Evolutionary conservation across 176 grass and related monocot genomes (phyloP).

Genomic region (Thinopyrum elongatum): DNA sequence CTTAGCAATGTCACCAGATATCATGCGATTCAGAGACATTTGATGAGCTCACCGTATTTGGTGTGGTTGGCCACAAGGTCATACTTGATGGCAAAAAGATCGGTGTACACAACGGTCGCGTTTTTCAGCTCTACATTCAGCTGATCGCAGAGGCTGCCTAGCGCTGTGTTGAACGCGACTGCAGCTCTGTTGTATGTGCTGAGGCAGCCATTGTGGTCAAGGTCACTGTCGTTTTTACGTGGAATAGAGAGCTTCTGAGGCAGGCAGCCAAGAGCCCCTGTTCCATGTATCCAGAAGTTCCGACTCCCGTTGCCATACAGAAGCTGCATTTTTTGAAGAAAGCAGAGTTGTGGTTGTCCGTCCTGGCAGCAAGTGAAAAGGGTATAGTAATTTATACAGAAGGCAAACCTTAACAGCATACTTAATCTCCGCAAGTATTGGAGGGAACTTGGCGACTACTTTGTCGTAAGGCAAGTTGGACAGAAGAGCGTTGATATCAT

Average conservation of each 20-base stretch:
- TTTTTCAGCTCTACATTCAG: constrained; percentile 50
- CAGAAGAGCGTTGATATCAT: constrained; percentile 61
- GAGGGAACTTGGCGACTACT: constrained; percentile 49
- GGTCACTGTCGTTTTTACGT: constrained; percentile 44
- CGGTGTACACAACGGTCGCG: constrained; percentile 64
- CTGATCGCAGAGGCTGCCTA: constrained; percentile 53
- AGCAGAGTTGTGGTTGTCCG: background rate
- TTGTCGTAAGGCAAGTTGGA: constrained; percentile 44
- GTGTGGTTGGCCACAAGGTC: constrained; percentile 71
- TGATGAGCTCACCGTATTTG: constrained; percentile 51
- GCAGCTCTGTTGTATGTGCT: constrained; percentile 72
- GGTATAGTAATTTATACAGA: background rate
- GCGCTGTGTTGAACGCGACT: constrained; percentile 55
- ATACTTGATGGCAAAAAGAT: constrained; percentile 79
- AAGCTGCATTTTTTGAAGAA: constrained; percentile 36
- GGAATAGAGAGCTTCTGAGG: constrained; percentile 78
- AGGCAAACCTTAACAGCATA: constrained; percentile 51
- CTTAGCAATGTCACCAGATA: background rate
- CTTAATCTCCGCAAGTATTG: constrained; percentile 60
- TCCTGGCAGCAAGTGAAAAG: background rate
- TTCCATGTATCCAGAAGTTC: constrained; percentile 83
- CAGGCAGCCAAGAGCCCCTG: constrained; percentile 75
- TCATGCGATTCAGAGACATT: background rate
- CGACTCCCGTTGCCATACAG: constrained; percentile 55
- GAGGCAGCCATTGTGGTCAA: constrained; percentile 74